Evolutionary conservation across 306 rosid genomes (phyloP).

Genomic region (Lathyrus aphaca): DNA sequence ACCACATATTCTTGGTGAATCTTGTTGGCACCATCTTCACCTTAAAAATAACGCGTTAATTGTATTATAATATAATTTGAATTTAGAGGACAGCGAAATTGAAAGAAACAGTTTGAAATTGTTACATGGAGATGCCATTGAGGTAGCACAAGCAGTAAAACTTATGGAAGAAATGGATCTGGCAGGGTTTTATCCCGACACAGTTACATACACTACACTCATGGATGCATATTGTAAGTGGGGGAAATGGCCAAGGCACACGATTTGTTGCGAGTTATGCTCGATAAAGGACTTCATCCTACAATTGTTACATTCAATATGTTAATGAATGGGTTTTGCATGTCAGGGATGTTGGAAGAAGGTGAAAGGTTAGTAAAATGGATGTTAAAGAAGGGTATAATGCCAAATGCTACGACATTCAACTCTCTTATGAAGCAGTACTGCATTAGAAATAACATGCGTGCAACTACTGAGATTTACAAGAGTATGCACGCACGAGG

Average conservation of each 20-base stretch:
- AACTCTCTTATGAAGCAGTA: conserved; percentile 89
- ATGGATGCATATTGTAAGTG: conserved; percentile 81
- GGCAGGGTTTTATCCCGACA: conserved; percentile 72
- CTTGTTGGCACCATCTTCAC: too few species aligned
- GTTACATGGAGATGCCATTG: too few species aligned
- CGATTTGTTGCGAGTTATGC: conserved; percentile 65
- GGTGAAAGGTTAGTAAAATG: conserved; percentile 75
- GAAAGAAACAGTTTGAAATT: too few species aligned
- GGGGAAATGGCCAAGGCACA: conserved; percentile 80
- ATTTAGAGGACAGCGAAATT: too few species aligned
- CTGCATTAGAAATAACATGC: conserved; percentile 77
- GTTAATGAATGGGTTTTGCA: conserved; percentile 87
- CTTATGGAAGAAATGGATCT: conserved; percentile 78
- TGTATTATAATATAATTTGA: too few species aligned
- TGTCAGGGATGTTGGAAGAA: conserved; percentile 81
- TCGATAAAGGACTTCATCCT: conserved; percentile 71
- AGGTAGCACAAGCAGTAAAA: conserved; percentile 63
- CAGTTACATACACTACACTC: conserved; percentile 81
- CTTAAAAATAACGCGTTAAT: too few species aligned
- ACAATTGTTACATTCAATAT: conserved; percentile 89
- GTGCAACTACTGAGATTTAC: conserved; percentile 57
- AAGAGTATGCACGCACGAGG: conserved; percentile 67
- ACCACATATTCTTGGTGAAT: too few species aligned
- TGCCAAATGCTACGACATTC: conserved; percentile 75
- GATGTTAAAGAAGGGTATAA: conserved; percentile 79